Evolutionary conservation across 257 asterid genomes (phyloP).

Genomic region (Solanum infundibuliforme): DNA sequence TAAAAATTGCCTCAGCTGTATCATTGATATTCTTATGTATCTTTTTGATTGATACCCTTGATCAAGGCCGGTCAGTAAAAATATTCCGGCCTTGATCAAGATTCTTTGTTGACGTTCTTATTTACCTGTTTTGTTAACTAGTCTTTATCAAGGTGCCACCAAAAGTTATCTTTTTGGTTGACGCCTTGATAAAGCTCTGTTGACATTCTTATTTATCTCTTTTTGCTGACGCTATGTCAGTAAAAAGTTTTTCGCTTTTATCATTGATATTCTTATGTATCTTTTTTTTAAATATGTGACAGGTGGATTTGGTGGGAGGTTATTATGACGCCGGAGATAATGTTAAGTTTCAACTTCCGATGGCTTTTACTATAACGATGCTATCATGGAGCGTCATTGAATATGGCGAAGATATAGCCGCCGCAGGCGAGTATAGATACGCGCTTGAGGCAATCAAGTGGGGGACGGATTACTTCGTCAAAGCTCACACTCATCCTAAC

Average conservation of each 20-base stretch:
- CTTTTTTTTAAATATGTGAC: neutral
- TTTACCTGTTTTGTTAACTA: neutral
- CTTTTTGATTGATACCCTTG: neutral
- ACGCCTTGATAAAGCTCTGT: neutral
- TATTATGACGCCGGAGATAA: constrained; percentile 90
- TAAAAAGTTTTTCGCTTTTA: neutral
- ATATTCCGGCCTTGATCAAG: neutral
- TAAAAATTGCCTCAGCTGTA: neutral
- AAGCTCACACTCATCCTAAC: constrained; percentile 71
- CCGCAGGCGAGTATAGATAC: constrained; percentile 50
- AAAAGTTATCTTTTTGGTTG: too few species aligned
- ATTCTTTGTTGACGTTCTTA: neutral
- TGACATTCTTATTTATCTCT: neutral
- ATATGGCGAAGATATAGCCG: constrained; percentile 38
- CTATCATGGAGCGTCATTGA: constrained; percentile 69
- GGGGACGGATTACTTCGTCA: constrained; percentile 92
- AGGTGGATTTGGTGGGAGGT: constrained; percentile 95
- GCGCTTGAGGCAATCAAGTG: constrained; percentile 84
- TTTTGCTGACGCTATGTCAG: neutral
- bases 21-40: neutral
- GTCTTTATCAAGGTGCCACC: neutral
- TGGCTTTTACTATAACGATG: constrained; percentile 79
- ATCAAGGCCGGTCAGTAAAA: neutral
- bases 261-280: neutral
- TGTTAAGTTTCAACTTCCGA: constrained; percentile 81